Conservation (phyloP, 1,284 basidiomycete genomes). For the Caloboletus inedulis region DNA sequence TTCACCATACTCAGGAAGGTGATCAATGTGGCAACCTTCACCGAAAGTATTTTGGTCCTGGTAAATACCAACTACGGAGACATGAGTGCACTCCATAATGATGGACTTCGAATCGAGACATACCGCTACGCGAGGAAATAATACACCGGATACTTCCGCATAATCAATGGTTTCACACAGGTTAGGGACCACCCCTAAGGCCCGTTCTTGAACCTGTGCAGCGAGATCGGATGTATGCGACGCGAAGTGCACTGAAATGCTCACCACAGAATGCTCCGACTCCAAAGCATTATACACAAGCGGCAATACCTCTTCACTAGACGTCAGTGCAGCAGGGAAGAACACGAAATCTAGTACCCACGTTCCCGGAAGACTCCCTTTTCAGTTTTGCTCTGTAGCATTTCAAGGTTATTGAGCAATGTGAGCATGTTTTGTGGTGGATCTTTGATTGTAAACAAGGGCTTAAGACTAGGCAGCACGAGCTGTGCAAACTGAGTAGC, state of each 20-base stretch:
- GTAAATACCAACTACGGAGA: slow-evolving; percentile 76
- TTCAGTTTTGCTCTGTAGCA: slow-evolving; percentile 89
- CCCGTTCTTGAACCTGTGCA: slow-evolving; percentile 84
- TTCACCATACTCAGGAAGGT: slow-evolving; percentile 93
- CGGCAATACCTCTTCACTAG: slow-evolving; percentile 77
- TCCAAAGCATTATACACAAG: slow-evolving; percentile 95
- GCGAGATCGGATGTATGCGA: slow-evolving; percentile 2
- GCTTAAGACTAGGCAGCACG: slow-evolving; percentile 86
- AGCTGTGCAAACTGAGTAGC: slow-evolving; percentile 79
- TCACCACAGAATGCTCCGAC: slow-evolving; percentile 79
- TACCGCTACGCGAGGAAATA: slow-evolving; percentile 87
- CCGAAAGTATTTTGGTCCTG: slow-evolving; percentile 79
- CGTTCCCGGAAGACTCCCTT: slow-evolving; percentile 86
- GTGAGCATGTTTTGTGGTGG: slow-evolving; percentile 97
- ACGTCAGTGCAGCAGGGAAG: slow-evolving; percentile 3
- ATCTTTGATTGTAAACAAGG: slow-evolving; percentile 88
- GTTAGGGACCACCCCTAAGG: slow-evolving; percentile 80
- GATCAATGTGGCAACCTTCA: slow-evolving; percentile 86
- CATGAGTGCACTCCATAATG: slow-evolving; percentile 10
- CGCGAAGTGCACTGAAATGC: slow-evolving; percentile 18
- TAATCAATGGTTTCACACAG: slow-evolving; percentile 94
- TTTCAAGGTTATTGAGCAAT: slow-evolving; percentile 82
- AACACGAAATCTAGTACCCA: slow-evolving; percentile 41
- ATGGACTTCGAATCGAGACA: slow-evolving; percentile 29
- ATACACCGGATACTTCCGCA: slow-evolving; percentile 80